Percentiles rank a stretch among this genome's conserved stretches.
These are phyloP conservation scores for Moringa oleifera DNA, from an alignment of 345 rosid genomes.

Conservation along the genomic window DNA sequence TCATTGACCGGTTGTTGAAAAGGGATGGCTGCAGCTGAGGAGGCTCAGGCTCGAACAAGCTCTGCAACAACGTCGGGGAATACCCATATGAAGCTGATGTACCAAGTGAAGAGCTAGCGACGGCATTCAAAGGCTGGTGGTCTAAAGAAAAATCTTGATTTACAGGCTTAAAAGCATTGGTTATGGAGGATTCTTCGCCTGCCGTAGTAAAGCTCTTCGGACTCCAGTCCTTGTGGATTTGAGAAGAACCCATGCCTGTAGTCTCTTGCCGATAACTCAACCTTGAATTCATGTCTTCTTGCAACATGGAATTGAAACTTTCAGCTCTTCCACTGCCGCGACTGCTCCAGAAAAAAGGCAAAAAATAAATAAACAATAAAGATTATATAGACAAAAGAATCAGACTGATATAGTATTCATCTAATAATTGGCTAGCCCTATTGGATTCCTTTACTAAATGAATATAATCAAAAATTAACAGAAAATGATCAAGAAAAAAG, in stretches of 20 bases:
- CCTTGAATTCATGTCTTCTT: slow-evolving; percentile 52
- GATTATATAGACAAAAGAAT: background rate
- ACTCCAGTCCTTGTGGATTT: slow-evolving; percentile 43
- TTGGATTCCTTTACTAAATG: slow-evolving; percentile 18
- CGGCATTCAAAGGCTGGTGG: too few species aligned
- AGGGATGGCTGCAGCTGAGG: slow-evolving; percentile 32
- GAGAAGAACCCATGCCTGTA: slow-evolving; percentile 21
- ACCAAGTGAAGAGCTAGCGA: too few species aligned
- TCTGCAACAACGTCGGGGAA: slow-evolving; percentile 34
- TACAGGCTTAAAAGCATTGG: slow-evolving; percentile 19
- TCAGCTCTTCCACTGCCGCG: slow-evolving; percentile 26
- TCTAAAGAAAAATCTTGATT: slow-evolving; percentile 29
- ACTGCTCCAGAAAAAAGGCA: slow-evolving; percentile 5
- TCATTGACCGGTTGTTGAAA: slow-evolving; percentile 31
- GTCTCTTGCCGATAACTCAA: slow-evolving; percentile 5
- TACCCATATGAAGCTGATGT: slow-evolving; percentile 32
- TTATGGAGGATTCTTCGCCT: slow-evolving; percentile 28
- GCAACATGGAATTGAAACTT: slow-evolving; percentile 29
- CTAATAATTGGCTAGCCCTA: background rate
- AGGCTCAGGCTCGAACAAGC: slow-evolving; percentile 32
- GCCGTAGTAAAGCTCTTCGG: slow-evolving; percentile 1
- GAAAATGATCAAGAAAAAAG: too few species aligned
- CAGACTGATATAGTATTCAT: slow-evolving; percentile 8
- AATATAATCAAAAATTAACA: too few species aligned
- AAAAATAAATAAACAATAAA: too few species aligned